phyloP scores from a whole-genome alignment of 371 early-diverging fungal species.

The Apophysomyces elegans region DNA sequence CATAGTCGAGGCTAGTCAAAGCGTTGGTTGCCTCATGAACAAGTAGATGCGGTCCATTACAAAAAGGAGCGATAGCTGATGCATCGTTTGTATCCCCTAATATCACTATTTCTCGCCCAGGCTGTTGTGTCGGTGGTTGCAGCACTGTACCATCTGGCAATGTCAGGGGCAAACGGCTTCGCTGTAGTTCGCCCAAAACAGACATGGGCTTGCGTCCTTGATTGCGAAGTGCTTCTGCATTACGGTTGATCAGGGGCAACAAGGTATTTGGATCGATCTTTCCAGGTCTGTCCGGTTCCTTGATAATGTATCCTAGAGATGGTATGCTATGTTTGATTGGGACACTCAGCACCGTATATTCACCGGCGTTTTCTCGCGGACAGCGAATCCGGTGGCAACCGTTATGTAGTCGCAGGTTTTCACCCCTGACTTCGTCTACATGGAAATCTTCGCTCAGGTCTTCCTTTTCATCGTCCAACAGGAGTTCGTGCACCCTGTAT shows the following conservation, averaged over 20 bases:
- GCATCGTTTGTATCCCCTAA: constrained; percentile 64
- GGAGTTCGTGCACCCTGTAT: constrained; percentile 54
- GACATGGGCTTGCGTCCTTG: constrained; percentile 49
- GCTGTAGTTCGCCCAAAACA: constrained; percentile 51
- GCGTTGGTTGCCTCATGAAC: constrained; percentile 72
- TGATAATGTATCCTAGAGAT: constrained; percentile 55
- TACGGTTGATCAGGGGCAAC: constrained; percentile 45
- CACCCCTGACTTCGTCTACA: constrained; percentile 45
- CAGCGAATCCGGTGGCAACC: constrained; percentile 14
- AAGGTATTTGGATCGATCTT: constrained; percentile 42
- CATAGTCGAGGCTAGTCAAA: constrained; percentile 38
- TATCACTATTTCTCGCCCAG: constrained; percentile 56
- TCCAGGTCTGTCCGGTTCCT: constrained; percentile 46
- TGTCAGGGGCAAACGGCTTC: constrained; percentile 30
- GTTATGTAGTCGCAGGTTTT: constrained; percentile 23
- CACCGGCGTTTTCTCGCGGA: constrained; percentile 7
- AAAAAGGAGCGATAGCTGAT: constrained; percentile 23
- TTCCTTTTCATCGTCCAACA: constrained; percentile 27
- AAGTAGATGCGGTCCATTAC: constrained; percentile 38
- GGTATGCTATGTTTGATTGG: constrained; percentile 60
- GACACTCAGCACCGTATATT: constrained; percentile 40
- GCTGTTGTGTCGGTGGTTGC: constrained; percentile 37
- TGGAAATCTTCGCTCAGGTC: constrained; percentile 32
- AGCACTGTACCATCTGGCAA: constrained; percentile 56
- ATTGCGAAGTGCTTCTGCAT: constrained; percentile 35